Conservation (phyloP, 495 filamentous ascomycete species). For the Trypethelium eluteriae region DNA sequence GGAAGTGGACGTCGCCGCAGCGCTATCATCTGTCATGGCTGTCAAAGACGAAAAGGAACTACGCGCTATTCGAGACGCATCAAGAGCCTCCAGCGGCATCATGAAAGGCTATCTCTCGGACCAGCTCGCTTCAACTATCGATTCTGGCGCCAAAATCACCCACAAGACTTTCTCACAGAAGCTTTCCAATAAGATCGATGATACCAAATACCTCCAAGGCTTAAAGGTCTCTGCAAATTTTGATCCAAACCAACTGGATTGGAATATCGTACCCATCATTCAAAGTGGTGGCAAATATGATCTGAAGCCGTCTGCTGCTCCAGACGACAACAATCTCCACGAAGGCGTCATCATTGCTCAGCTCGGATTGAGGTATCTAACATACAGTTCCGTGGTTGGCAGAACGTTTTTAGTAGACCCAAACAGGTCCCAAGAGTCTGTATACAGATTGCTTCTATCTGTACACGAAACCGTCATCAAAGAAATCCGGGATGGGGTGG, state of each 20-base stretch:
- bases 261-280: conserved; percentile 82
- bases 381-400: conserved; percentile 81
- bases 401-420: conserved; percentile 95
- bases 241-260: conserved; percentile 86
- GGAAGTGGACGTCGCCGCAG: conserved; percentile 76
- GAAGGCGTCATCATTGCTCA: conserved; percentile 85
- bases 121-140: conserved; percentile 90
- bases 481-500: conserved; percentile 78
- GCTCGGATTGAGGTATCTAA: conserved; percentile 88
- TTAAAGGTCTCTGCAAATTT: conserved; percentile 81
- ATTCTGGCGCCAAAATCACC: conserved; percentile 92
- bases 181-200: conserved; percentile 83
- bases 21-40: conserved; percentile 76
- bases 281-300: conserved; percentile 96
- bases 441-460: conserved; percentile 83
- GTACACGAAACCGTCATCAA: conserved; percentile 83
- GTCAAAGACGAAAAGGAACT: conserved; percentile 94
- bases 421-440: conserved; percentile 85
- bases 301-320: conserved; percentile 62
- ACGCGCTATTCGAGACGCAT: conserved; percentile 86
- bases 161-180: conserved; percentile 76
- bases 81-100: conserved; percentile 81
- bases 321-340: conserved; percentile 79
- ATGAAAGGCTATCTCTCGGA: conserved; percentile 94
- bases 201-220: conserved; percentile 81